These are phyloP conservation scores for Moesziomyces parantarcticus DNA, from an alignment of 1,284 basidiomycete genomes.

Conservation along the genomic window DNA sequence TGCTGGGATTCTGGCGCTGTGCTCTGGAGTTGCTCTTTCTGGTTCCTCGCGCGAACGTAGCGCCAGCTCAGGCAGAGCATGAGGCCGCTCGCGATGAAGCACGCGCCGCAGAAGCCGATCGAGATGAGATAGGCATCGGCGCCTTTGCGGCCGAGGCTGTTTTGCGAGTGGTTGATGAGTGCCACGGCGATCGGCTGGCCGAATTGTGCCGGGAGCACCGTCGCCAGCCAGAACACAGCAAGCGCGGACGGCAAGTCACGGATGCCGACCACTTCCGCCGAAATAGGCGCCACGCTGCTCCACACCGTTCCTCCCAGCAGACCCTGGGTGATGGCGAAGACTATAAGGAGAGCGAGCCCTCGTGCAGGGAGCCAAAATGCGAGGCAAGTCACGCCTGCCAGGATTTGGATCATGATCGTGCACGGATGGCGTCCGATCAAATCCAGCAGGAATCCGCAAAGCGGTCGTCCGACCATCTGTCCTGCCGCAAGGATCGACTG, in stretches of 20 bases:
- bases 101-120: conserved; percentile 69
- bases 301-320: conserved; percentile 69
- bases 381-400: conserved; percentile 68
- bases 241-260: conserved; percentile 69
- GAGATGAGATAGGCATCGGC: conserved; percentile 67
- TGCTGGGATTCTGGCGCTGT: background rate
- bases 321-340: conserved; percentile 69
- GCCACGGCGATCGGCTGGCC: conserved; percentile 69
- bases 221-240: conserved; percentile 68
- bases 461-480: conserved; percentile 70
- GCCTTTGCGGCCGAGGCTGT: conserved; percentile 58
- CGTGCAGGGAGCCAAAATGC: conserved; percentile 69
- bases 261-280: conserved; percentile 68
- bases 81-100: conserved; percentile 60
- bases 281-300: conserved; percentile 67
- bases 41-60: conserved; percentile 40
- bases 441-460: conserved; percentile 69
- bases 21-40: conserved; percentile 14
- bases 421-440: conserved; percentile 69
- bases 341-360: conserved; percentile 68
- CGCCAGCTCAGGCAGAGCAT: conserved; percentile 67
- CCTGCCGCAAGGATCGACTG: conserved; percentile 70
- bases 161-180: conserved; percentile 67
- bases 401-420: conserved; percentile 67
- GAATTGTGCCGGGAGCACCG: conserved; percentile 66